Conservation (phyloP, 306 rosid genomes). For the Lathyrus sativus region DNA sequence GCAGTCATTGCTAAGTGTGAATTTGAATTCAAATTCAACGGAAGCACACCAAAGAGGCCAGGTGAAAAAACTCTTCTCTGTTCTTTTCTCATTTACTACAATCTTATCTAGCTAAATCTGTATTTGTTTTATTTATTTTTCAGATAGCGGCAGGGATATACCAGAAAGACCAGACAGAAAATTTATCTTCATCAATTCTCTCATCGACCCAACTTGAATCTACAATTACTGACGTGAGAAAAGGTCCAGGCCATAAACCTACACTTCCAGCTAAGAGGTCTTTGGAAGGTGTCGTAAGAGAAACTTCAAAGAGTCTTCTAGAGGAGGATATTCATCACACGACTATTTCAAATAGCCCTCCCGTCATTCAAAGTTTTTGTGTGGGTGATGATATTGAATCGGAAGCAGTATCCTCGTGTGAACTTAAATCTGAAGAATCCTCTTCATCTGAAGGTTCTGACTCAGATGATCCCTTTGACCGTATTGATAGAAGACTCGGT, state of each 20-base stretch:
- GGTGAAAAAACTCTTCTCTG: neutral
- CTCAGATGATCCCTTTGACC: slow-evolving; percentile 10
- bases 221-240: too few relatives aligned
- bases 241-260: neutral
- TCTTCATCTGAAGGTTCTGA: too few relatives aligned
- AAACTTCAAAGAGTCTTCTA: neutral
- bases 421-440: too few relatives aligned
- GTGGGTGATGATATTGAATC: neutral
- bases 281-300: neutral
- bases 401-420: neutral
- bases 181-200: too few relatives aligned
- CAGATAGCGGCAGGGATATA: neutral
- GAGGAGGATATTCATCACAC: neutral
- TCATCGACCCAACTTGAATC: too few relatives aligned
- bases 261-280: neutral
- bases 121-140: neutral
- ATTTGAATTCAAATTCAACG: neutral
- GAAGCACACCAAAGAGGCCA: neutral
- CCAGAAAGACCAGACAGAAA: neutral
- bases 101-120: neutral
- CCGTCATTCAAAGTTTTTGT: neutral
- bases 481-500: neutral
- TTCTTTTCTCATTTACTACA: neutral
- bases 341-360: neutral
- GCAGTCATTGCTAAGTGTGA: neutral